Evolutionary conservation across 371 early-diverging fungal genomes (phyloP).

Genomic region (Zopfochytrium polystomum): DNA sequence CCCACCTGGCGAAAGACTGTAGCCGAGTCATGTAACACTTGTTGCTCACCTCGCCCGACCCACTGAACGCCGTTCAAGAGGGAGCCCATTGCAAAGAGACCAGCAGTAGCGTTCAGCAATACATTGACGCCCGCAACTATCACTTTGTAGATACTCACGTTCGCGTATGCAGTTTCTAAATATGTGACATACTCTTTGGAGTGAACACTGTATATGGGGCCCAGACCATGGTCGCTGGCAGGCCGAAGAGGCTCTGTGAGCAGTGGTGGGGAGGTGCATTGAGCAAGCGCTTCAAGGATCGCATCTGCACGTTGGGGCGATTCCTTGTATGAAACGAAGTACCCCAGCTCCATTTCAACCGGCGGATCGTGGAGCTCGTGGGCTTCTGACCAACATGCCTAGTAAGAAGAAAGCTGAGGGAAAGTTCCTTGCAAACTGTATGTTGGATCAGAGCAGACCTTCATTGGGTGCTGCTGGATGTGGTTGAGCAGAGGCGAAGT

Average conservation of each 20-base stretch:
- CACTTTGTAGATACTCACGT: too few relatives aligned
- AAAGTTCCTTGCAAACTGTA: too few relatives aligned
- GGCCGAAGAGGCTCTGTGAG: constrained; percentile 26
- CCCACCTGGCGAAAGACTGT: constrained; percentile 39
- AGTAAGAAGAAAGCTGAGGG: too few relatives aligned
- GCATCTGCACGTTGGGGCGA: constrained; percentile 22
- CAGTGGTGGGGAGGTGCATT: not conserved
- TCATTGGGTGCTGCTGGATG: too few relatives aligned
- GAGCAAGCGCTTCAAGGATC: constrained; percentile 20
- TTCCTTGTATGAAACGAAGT: constrained; percentile 31
- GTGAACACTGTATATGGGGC: constrained; percentile 60
- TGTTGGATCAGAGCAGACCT: too few relatives aligned
- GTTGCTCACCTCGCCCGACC: not conserved
- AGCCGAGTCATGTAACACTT: not conserved
- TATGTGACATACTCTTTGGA: constrained; percentile 56
- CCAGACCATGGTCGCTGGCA: constrained; percentile 61
- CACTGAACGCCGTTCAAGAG: constrained; percentile 29
- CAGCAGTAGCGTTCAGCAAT: too few relatives aligned
- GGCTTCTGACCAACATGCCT: too few relatives aligned
- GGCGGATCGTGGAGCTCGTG: constrained; percentile 29
- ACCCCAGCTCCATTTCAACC: constrained; percentile 28
- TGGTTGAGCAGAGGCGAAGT: too few relatives aligned
- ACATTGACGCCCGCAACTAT: too few relatives aligned
- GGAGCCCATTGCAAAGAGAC: too few relatives aligned
- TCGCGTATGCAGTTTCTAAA: constrained; percentile 55